Evolutionary conservation across 352 stramenopile genomes (phyloP), one percentile per base, ranked within the genome.

Genomic region (Halophytophthora polymorphica): DNA sequence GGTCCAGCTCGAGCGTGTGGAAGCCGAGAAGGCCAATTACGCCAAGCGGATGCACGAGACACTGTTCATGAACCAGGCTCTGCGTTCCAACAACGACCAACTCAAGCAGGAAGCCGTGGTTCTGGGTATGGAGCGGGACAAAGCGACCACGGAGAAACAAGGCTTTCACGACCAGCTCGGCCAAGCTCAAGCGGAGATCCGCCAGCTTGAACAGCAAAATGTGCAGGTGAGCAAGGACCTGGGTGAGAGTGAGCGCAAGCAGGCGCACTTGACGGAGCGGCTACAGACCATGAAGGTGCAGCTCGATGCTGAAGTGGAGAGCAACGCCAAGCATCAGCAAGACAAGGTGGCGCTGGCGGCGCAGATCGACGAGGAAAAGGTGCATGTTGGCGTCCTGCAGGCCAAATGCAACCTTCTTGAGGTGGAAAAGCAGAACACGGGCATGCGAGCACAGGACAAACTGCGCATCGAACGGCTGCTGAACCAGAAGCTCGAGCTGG

Each of bases 381-480:
- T 83, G 15, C 70, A 90, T 12, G 62, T 71, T 7, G 69, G 72
- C 2, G 73, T 90, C 4, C 48, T 91, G 2, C 76, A 91, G 31
- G 77, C 77, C 1, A 86, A 88, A 25, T 79, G 74, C 53, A 84
- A 84, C 25, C 48, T 93, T 1, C 40, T 90, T 5, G 63, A 68
- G 12, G 72, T 69, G 0, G 83, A 90, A 51, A 91, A 91, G 50
- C 71, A 85, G 36, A 90, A 88, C 46, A 83, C 70, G 3, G 79
- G 74, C 11, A 90, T 90, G 77, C 72, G 78, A 0, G 77, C 77
- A 7, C 78, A 89, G 62, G 83, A 93, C 54, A 90, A 90, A 37
- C 60, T 90, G 14, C 78, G 77, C 0, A 91, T 93, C 23, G 83
- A 93, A 35, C 45, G 77, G 11, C 54, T 93, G 0, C 40, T 92